Evolutionary conservation across 345 rosid genomes (phyloP).

Genomic region (Gossypium turneri): DNA sequence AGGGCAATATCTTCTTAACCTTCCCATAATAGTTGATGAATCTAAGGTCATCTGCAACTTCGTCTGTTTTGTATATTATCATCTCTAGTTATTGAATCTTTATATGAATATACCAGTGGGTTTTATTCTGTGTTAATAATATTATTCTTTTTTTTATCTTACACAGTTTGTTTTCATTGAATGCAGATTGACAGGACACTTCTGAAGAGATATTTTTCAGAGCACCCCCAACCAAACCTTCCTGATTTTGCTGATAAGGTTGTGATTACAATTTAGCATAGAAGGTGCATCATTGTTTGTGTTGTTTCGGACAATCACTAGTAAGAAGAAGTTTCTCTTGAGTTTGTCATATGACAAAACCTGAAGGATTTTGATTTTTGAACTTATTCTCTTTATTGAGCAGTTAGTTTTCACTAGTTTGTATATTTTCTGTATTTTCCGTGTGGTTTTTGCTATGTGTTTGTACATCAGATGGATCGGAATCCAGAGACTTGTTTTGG

Average conservation of each 20-base stretch:
- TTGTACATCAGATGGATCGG: not conserved
- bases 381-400: constrained; percentile 7
- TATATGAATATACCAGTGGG: not conserved
- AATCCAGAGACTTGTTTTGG: not conserved
- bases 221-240: constrained; percentile 61
- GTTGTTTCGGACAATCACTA: not conserved
- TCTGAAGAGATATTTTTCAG: constrained; percentile 62
- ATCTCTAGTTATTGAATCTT: not conserved
- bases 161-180: constrained; percentile 23
- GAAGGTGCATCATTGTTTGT: not conserved
- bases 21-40: constrained; percentile 87
- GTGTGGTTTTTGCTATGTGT: not conserved
- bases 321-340: not conserved
- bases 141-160: not conserved
- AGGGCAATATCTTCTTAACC: constrained; percentile 87
- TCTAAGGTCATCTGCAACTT: constrained; percentile 54
- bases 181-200: constrained; percentile 82
- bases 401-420: not conserved
- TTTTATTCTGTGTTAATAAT: not conserved
- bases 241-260: constrained; percentile 91
- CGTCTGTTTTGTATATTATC: not conserved
- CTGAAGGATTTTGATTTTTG: not conserved
- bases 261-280: constrained; percentile 18
- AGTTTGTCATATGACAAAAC: not conserved
- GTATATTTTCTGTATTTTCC: not conserved